Evolutionary conservation across 352 stramenopile genomes (phyloP).

Genomic region (Pythium coloratum): DNA sequence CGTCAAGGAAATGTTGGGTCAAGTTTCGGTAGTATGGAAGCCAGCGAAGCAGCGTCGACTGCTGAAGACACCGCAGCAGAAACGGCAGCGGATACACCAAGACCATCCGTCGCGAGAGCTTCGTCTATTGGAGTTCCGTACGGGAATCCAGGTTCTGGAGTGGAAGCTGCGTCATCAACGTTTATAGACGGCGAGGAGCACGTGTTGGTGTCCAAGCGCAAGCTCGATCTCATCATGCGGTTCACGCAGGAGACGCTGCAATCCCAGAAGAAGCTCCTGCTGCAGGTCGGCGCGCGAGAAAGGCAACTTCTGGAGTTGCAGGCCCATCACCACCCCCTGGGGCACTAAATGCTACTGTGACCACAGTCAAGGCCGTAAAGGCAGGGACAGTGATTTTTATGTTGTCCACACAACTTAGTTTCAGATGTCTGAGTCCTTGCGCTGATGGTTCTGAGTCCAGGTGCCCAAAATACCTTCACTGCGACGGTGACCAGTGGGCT

Average conservation of each 20-base stretch:
- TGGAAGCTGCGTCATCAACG: neutral
- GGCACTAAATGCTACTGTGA: slow-evolving; percentile 18
- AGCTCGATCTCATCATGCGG: slow-evolving; percentile 56
- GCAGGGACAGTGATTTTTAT: neutral
- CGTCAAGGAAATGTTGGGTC: slow-evolving; percentile 28
- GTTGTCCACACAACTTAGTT: slow-evolving; percentile 1
- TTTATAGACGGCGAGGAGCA: slow-evolving; percentile 22
- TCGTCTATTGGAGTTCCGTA: neutral
- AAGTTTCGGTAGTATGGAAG: neutral
- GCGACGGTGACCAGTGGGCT: neutral
- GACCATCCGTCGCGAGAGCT: neutral
- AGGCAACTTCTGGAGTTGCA: slow-evolving; percentile 11
- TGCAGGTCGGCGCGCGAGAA: slow-evolving; percentile 42
- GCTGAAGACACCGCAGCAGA: neutral
- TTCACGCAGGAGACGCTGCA: slow-evolving; percentile 58
- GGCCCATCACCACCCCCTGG: slow-evolving; percentile 17
- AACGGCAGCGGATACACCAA: neutral
- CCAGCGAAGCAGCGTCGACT: neutral
- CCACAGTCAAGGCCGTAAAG: neutral
- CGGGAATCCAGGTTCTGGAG: too few species aligned
- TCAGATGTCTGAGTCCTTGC: neutral
- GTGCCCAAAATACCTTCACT: neutral
- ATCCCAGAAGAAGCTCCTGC: slow-evolving; percentile 61
- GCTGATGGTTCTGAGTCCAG: neutral
- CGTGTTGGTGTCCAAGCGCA: slow-evolving; percentile 47